Conservation (phyloP, 768 basidiomycete genomes). For the Auriculariales sp. region DNA sequence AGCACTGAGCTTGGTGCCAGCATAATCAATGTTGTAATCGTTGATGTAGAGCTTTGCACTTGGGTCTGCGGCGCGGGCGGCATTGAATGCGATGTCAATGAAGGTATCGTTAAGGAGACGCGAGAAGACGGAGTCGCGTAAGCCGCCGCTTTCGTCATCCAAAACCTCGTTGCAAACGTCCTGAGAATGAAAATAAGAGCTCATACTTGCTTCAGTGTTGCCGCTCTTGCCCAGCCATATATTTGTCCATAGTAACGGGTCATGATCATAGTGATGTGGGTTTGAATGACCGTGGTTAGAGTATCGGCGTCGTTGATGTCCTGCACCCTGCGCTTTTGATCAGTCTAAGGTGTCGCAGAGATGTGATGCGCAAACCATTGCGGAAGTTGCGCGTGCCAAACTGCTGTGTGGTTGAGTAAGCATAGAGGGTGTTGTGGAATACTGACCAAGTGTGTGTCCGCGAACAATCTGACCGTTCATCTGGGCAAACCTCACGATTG, state of each 20-base stretch:
- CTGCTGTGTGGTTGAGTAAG: background rate
- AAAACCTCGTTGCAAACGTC: constrained; percentile 46
- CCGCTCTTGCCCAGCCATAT: constrained; percentile 25
- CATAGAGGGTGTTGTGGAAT: background rate
- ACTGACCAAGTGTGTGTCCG: constrained; percentile 1
- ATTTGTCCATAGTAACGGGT: constrained; percentile 38
- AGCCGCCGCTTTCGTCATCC: constrained; percentile 47
- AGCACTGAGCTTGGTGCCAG: constrained; percentile 5
- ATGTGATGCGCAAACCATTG: no score
- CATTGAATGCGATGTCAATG: constrained; percentile 34
- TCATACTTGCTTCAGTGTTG: background rate
- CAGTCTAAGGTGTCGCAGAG: no score
- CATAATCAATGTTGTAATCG: constrained; percentile 19
- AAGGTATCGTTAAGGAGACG: constrained; percentile 31
- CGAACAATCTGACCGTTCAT: constrained; percentile 4
- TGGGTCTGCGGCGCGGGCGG: constrained; percentile 40
- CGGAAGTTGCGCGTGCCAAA: background rate
- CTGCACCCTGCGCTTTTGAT: no score
- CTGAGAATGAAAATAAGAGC: constrained; percentile 18
- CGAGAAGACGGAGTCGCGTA: constrained; percentile 44
- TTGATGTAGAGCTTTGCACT: constrained; percentile 38
- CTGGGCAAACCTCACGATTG: constrained; percentile 2
- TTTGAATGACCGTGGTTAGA: constrained; percentile 4
- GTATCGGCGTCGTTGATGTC: background rate
- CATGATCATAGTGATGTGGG: constrained; percentile 37